Base-by-base conservation (phyloP, 2,329 filamentous ascomycete species). In the Cadophora sp. region DNA sequence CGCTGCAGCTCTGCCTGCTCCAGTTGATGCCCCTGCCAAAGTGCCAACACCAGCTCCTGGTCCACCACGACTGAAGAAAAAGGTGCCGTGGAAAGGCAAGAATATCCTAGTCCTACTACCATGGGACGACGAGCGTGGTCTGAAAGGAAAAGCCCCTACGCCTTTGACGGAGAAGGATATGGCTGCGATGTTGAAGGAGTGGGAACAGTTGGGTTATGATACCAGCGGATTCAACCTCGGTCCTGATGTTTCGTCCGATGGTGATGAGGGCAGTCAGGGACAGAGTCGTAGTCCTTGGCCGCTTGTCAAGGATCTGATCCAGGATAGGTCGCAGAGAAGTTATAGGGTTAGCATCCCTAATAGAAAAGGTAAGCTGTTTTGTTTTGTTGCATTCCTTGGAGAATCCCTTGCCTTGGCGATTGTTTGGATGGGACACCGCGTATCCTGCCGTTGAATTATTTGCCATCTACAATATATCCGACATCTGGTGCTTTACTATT, bases 231-330 rank as follows among this genome's bases (percentile, higher is more conserved):
- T 93, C 75, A 89, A 91, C 71, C 78, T 92, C 59, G 82, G 86
- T 65, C 81, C 83, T 20, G 79, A 77, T 33, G 45, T 62, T 53
- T 62, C 30, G 36, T 39, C 36, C 9, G 51, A 69, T 51, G 67
- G 66, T 22, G 72, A 69, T 24, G 69, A 73, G 48, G 68, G 68
- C 13, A 67, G 67, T 14, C 68, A 71, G 48, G 75, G 75, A 3
- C 91, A 92, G 78, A 94, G 90, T 73, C 85, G 89, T 70, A 83
- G 83, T 51, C 83, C 88, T 39, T 95, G 89, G 87, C 92, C 92
- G 0, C 82, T 85, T 51, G 81, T 84, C 51, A 81, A 83, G 11
- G 87, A 93, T 64, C 76, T 91, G 39, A 78, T 77, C 8, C 80
- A 80, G 60, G 89, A 92, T 72, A 83, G 87, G 56, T 78, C 82